Evolutionary conservation across 768 basidiomycete genomes (phyloP), one percentile per base, ranked within the genome.

Genomic region (Lentinula raphanica): DNA sequence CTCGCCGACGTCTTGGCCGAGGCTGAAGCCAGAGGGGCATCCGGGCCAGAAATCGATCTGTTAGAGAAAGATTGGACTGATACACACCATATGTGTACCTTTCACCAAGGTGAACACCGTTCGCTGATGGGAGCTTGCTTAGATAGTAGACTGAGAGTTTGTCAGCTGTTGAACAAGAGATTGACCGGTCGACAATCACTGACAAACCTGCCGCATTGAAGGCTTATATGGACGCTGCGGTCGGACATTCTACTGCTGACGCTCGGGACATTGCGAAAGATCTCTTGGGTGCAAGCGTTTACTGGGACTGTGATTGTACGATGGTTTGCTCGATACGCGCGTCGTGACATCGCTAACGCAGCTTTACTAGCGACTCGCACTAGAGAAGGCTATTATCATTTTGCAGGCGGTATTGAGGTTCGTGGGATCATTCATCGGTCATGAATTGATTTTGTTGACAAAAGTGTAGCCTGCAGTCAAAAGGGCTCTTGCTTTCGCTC

Each of bases 301-400:
- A 77, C 66, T 96, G 94, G 94, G 86, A 93, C 66, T 94, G 92
- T 80, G 91, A 94, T 71, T 73, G 91, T 91, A 66, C 63, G 88
- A 35, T n/a, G 75, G 5, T 53, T 46, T 35, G 53, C 40, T 21
- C 31, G 5, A 28, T 21, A 17, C 42, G 17, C 35, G 36, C 2
- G 7, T n/a, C 13, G 21, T 25, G 13, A 28, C 23, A 21, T 15
- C 13, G 32, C n/a, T 25, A 12, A 48, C 9, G 28, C 31, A 11
- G 9, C 29, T 12, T 21, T 25, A 25, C 4, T 61, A 92, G 91
- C 87, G 46, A 92, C 93, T 5, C 83, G 92, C 28, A 97, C 94
- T 0, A 82, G 86, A 27, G 94, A 96, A 75, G 94, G 94, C 13
- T 95, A 92, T 69, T 91, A 95, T 65, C 92, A 92, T 69, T 91